Evolutionary conservation across 371 early-diverging fungal species (phyloP).

Genomic region (Actinomortierella wolfii): DNA sequence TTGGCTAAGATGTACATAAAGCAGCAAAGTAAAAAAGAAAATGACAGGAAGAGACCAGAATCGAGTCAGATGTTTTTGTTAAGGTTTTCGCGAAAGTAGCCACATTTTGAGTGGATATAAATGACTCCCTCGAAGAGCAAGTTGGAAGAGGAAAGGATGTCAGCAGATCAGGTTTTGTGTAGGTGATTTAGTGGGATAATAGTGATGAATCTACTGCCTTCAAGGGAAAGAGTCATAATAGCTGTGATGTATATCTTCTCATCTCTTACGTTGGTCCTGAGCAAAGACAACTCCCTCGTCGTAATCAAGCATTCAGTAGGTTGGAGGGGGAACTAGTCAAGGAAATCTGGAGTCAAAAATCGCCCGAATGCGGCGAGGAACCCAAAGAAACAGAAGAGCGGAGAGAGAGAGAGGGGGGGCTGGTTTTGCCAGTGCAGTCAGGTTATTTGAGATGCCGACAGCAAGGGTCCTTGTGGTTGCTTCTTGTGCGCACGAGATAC

Average conservation of each 20-base stretch:
- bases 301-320: conserved; percentile 42
- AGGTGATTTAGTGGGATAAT: neutral
- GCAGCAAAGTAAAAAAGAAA: conserved; percentile 7
- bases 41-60: conserved; percentile 9
- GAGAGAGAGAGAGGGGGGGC: conserved; percentile 7
- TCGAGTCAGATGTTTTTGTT: conserved; percentile 1
- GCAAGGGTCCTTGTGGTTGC: too few species aligned
- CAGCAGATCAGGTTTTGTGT: neutral
- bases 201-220: neutral
- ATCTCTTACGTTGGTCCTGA: conserved; percentile 31
- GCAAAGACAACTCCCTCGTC: conserved; percentile 43
- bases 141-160: neutral
- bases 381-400: conserved; percentile 1
- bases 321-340: neutral
- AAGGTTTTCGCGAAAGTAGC: conserved; percentile 9
- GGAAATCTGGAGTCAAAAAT: neutral
- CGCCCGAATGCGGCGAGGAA: too few species aligned
- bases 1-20: conserved; percentile 26
- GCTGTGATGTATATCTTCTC: neutral
- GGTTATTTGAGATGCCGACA: too few species aligned
- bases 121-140: neutral
- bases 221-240: too few species aligned
- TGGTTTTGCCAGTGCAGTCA: neutral
- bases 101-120: neutral
- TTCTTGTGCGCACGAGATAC: neutral